A percentile compares a stretch with the other conserved stretches of the same genome.
These are phyloP conservation scores for Jaltomata sinuosa DNA, from an alignment of 257 asterid species.

Conservation along the genomic window DNA sequence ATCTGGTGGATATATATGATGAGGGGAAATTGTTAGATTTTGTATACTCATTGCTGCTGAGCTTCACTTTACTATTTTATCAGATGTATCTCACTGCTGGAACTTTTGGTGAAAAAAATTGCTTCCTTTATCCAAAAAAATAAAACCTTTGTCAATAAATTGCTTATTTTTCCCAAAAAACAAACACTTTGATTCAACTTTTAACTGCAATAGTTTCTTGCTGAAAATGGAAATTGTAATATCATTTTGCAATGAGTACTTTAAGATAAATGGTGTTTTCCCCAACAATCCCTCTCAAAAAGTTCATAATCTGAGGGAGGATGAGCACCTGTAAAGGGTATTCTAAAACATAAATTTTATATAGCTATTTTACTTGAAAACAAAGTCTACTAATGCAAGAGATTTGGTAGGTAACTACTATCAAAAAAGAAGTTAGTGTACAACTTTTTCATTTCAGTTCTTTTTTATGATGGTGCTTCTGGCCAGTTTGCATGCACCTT, in stretches of 20 bases:
- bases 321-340: background rate
- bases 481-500: background rate
- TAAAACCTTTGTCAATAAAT: background rate
- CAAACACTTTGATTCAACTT: background rate
- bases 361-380: background rate
- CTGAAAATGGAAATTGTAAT: background rate
- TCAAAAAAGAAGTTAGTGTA: background rate
- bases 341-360: background rate
- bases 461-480: background rate
- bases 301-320: background rate
- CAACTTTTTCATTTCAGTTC: background rate
- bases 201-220: background rate
- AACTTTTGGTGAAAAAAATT: background rate
- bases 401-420: background rate
- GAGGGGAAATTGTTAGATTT: background rate
- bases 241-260: background rate
- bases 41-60: background rate
- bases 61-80: background rate
- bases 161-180: background rate
- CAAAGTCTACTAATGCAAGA: background rate
- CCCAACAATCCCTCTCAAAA: background rate
- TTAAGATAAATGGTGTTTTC: background rate
- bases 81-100: background rate
- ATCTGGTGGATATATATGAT: background rate
- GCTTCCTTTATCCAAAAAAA: background rate